Evolutionary conservation across 139 green algal genomes (phyloP), one percentile per base, ranked within the genome.

Genomic region (Pedinophyceae sp.): DNA sequence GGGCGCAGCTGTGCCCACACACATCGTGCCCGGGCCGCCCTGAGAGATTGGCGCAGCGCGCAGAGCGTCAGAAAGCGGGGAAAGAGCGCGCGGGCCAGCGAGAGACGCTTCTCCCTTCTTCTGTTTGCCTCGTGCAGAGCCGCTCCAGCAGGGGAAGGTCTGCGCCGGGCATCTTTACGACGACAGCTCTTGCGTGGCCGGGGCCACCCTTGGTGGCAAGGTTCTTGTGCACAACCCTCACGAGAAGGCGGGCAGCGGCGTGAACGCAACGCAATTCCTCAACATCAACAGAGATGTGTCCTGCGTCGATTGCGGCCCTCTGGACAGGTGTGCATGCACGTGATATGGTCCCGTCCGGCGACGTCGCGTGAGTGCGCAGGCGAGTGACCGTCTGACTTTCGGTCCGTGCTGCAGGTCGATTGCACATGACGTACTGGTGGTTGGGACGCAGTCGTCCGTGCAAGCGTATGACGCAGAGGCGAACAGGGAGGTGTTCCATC

Each of bases 401-500:
- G 5, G 19, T 6, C 15, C 43, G 19, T n/a, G 19, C 43, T n/a
- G 13, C 34, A 10, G 13, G 13, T 45, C 34, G 13, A 10, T 15
- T 45, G 13, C 34, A 45, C 34, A 52, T 10, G 52, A 66, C 28
- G 7, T 60, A 19, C 52, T 61, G n/a, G n/a, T 66, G 2, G 46
- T 66, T 2, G 52, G 52, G 3, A 57, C 51, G 4, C 6, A 16
- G 40, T 55, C 51, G 24, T 27, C 59, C 51, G 15, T 65, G 2
- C 73, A 80, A 48, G 73, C 58, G n/a, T 85, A 81, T 39, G 73
- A 85, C 29, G 61, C 77, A 15, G 30, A 79, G n/a, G 40, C 67
- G 16, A 84, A 84, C 59, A 59, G 57, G 38, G 77, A 89, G 57
- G 15, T 82, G 1, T 89, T 85, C 65, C 86, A 81, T 68, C 83